A percentile compares a stretch with the other conserved stretches of the same genome.
These are phyloP conservation scores for Mycena filopes DNA, from an alignment of 768 basidiomycete genomes.

Conservation along the genomic window DNA sequence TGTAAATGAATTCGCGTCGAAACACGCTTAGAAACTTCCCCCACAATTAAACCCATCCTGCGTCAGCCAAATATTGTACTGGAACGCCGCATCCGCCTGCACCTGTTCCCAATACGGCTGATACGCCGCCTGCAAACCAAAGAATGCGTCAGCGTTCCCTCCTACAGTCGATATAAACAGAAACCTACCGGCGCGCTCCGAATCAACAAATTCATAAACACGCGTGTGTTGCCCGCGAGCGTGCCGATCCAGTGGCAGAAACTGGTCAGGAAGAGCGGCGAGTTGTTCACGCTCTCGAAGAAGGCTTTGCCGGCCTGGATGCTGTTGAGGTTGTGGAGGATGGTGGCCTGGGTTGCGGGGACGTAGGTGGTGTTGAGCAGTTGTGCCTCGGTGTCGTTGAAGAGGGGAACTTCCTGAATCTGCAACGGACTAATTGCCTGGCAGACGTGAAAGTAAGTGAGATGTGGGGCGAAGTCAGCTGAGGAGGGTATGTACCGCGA, in stretches of 20 bases:
- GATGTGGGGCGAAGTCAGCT: neutral
- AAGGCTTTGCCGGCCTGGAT: conserved; percentile 12
- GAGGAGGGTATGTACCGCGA: conserved; percentile 7
- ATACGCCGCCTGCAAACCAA: neutral
- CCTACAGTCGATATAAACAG: neutral
- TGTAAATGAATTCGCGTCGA: no score
- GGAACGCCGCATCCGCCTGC: neutral
- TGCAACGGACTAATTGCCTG: neutral
- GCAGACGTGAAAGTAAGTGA: no score
- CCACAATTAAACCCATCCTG: conserved; percentile 23
- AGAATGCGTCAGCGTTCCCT: no score
- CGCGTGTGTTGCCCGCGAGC: neutral
- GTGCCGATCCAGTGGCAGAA: conserved; percentile 22
- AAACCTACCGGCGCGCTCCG: conserved; percentile 7
- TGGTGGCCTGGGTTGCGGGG: conserved; percentile 1
- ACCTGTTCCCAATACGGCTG: conserved; percentile 8
- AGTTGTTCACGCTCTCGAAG: conserved; percentile 23
- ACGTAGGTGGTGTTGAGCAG: conserved; percentile 7
- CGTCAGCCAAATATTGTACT: conserved; percentile 10
- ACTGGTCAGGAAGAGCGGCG: neutral
- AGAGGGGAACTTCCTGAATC: neutral
- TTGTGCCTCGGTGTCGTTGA: conserved; percentile 10
- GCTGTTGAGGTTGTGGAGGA: conserved; percentile 3
- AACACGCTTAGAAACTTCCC: no score
- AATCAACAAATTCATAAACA: neutral